Percentiles rank a stretch among this genome's conserved stretches.
phyloP scores from a whole-genome alignment of 2,329 filamentous ascomycete genomes.

The Pseudogymnoascus sp. region DNA sequence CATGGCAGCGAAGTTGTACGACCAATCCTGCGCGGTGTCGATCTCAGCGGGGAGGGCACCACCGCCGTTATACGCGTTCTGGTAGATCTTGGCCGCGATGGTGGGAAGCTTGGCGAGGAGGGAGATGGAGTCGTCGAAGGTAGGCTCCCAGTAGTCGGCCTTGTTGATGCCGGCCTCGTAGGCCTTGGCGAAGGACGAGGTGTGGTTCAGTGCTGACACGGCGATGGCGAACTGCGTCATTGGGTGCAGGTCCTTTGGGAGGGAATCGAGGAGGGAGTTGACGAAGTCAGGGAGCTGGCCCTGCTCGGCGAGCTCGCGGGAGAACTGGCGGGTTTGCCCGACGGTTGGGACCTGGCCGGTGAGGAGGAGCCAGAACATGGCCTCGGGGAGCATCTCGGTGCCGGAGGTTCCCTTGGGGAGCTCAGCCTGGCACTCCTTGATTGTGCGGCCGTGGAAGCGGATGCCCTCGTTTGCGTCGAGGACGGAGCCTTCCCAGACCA shows the following conservation, averaged over 20 bases:
- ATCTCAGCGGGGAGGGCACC: conserved; percentile 68
- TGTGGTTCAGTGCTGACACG: conserved; percentile 91
- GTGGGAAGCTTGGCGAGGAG: conserved; percentile 93
- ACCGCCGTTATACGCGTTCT: conserved; percentile 73
- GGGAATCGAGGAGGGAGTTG: conserved; percentile 78
- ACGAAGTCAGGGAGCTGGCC: conserved; percentile 76
- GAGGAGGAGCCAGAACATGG: conserved; percentile 98
- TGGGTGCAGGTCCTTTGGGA: conserved; percentile 85
- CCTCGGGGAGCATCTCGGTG: conserved; percentile 95
- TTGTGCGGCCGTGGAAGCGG: conserved; percentile 93
- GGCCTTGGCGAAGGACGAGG: conserved; percentile 84
- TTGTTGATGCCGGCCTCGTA: conserved; percentile 90
- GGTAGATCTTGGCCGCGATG: conserved; percentile 96
- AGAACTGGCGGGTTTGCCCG: conserved; percentile 73
- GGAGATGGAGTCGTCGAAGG: conserved; percentile 90
- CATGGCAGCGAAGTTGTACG: conserved; percentile 97
- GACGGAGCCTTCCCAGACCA: conserved; percentile 98
- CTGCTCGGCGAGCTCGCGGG: conserved; percentile 80
- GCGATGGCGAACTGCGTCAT: conserved; percentile 98
- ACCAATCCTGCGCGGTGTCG: conserved; percentile 87
- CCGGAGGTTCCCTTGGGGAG: conserved; percentile 87
- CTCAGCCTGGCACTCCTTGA: conserved; percentile 93
- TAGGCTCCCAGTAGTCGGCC: conserved; percentile 97
- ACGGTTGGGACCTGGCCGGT: conserved; percentile 86
- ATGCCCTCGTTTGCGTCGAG: conserved; percentile 96